Percentiles rank a stretch among this genome's conserved stretches.
These are phyloP conservation scores for Pseudoturritis turrita DNA, from an alignment of 345 rosid genomes.

Conservation along the genomic window DNA sequence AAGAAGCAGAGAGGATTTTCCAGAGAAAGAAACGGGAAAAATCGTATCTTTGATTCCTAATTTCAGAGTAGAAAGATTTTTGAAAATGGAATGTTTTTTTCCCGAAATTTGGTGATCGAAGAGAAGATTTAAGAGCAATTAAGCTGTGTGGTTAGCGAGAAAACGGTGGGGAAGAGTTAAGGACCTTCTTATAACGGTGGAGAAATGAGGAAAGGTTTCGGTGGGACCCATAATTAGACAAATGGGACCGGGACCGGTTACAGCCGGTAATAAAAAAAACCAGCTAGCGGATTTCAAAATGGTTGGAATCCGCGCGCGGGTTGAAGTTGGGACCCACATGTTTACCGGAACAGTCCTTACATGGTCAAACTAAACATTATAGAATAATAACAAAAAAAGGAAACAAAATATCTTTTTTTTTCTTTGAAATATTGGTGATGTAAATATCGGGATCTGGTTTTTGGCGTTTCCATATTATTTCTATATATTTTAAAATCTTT, in stretches of 20 bases:
- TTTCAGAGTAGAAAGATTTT: not conserved
- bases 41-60: not conserved
- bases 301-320: not conserved
- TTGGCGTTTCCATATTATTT: not conserved
- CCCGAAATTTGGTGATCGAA: not conserved
- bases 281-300: not conserved
- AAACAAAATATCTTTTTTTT: not conserved
- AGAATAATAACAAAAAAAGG: not conserved
- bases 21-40: not conserved
- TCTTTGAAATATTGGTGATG: not conserved
- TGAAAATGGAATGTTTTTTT: not conserved
- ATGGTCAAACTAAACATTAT: constrained; percentile 12
- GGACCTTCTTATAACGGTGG: constrained; percentile 15
- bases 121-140: not conserved
- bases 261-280: constrained; percentile 2
- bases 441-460: not conserved
- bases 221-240: not conserved
- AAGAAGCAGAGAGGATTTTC: not conserved
- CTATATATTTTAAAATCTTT: not conserved
- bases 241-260: constrained; percentile 2
- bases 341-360: constrained; percentile 17
- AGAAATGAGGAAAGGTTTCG: not conserved
- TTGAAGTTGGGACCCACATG: constrained; percentile 5
- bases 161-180: not conserved
- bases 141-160: not conserved